Evolutionary conservation across 805 yeast species (phyloP).

Genomic region (Saccharomycopsis sp.): DNA sequence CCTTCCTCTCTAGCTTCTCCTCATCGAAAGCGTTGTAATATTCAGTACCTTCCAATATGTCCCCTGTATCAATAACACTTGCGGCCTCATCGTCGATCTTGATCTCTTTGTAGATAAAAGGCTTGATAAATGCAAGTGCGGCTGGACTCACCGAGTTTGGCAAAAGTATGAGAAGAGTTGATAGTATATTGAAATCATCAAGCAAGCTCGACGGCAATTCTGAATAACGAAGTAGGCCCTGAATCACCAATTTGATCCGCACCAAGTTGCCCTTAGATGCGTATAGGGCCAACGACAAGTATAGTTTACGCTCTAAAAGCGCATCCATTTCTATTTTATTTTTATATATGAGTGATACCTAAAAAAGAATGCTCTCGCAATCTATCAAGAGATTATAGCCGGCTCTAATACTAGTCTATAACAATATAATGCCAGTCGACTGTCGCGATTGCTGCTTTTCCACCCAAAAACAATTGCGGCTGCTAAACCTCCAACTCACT

Average conservation of each 20-base stretch:
- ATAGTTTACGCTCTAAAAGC: conserved; percentile 11
- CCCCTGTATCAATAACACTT: neutral
- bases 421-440: too few relatives aligned
- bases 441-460: too few relatives aligned
- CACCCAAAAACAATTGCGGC: too few relatives aligned
- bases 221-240: neutral
- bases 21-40: conserved; percentile 2
- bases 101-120: conserved; percentile 7
- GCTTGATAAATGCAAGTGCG: conserved; percentile 6
- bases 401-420: too few relatives aligned
- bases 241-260: neutral
- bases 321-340: conserved; percentile 11
- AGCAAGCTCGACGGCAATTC: conserved; percentile 1
- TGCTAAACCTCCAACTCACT: too few relatives aligned
- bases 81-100: neutral
- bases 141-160: conserved; percentile 16
- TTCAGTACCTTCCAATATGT: neutral
- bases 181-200: conserved; percentile 8
- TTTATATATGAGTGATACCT: too few relatives aligned
- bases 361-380: too few relatives aligned
- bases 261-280: conserved; percentile 12
- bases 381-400: too few relatives aligned
- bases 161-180: conserved; percentile 9
- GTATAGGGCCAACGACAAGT: conserved; percentile 7
- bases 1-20: conserved; percentile 5